Percentiles rank a stretch among this genome's conserved stretches.
Conservation (phyloP, 495 filamentous ascomycete genomes). For the Xylaria castorea region DNA sequence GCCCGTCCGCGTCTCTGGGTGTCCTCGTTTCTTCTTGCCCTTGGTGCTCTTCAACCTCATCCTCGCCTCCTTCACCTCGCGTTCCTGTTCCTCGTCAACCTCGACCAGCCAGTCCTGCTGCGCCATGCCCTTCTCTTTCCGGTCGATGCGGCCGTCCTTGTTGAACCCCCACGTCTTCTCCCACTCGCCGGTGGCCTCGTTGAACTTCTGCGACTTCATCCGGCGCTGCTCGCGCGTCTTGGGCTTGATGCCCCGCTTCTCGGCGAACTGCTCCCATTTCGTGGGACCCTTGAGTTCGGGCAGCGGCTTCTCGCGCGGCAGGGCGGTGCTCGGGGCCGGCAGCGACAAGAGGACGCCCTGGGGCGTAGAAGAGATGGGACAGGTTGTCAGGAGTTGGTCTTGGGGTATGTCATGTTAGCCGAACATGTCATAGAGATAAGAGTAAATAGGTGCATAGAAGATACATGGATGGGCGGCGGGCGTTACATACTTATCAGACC, state of each 20-base stretch:
- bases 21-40: slow-evolving; percentile 68
- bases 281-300: slow-evolving; percentile 80
- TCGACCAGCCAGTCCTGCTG: slow-evolving; percentile 88
- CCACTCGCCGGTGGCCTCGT: slow-evolving; percentile 86
- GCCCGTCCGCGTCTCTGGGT: slow-evolving; percentile 36
- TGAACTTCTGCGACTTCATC: slow-evolving; percentile 73
- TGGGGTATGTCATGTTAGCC: slow-evolving; percentile 11
- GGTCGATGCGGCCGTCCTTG: slow-evolving; percentile 86
- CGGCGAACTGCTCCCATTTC: slow-evolving; percentile 93
- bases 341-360: slow-evolving; percentile 78
- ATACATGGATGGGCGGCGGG: background rate
- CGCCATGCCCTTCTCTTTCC: slow-evolving; percentile 47
- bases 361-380: slow-evolving; percentile 70
- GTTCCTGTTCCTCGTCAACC: slow-evolving; percentile 79
- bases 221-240: slow-evolving; percentile 69
- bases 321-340: slow-evolving; percentile 66
- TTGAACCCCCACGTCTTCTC: slow-evolving; percentile 90
- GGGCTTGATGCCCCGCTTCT: slow-evolving; percentile 90
- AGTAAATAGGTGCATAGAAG: background rate
- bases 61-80: slow-evolving; percentile 63
- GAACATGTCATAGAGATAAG: background rate
- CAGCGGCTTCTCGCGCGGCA: slow-evolving; percentile 90
- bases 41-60: slow-evolving; percentile 69
- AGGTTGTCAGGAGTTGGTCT: slow-evolving; percentile 79
- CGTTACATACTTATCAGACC: slow-evolving; percentile 73